Evolutionary conservation across 768 basidiomycete genomes (phyloP).

Genomic region (Rhizopogon roseolus): DNA sequence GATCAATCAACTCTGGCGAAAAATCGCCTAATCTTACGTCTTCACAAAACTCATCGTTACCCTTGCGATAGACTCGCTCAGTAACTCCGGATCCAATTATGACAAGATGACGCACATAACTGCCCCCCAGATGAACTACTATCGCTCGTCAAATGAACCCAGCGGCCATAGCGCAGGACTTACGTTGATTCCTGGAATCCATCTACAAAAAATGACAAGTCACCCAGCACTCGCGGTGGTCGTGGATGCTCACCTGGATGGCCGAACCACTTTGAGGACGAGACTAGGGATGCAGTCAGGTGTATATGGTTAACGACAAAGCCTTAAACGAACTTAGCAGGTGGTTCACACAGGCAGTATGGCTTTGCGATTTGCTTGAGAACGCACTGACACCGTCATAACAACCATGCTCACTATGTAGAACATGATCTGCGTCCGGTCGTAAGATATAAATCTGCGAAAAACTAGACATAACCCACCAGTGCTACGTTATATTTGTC

Average conservation of each 20-base stretch:
- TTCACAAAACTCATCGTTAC: constrained; percentile 65
- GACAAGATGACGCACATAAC: constrained; percentile 41
- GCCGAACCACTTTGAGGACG: constrained; percentile 58
- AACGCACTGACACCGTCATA: background rate
- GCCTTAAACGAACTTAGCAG: constrained; percentile 46
- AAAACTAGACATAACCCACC: constrained; percentile 36
- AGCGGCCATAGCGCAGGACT: constrained; percentile 8
- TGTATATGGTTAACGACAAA: background rate
- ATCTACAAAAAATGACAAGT: constrained; percentile 26
- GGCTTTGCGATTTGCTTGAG: background rate
- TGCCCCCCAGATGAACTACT: constrained; percentile 57
- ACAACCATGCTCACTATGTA: constrained; percentile 44
- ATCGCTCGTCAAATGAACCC: background rate
- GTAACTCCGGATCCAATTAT: background rate
- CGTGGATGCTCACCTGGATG: constrained; percentile 38
- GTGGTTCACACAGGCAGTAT: constrained; percentile 48
- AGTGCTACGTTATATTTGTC: constrained; percentile 61
- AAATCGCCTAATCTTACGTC: constrained; percentile 32
- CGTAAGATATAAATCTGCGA: background rate
- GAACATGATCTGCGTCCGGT: constrained; percentile 48
- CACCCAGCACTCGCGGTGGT: constrained; percentile 12
- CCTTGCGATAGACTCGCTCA: constrained; percentile 26
- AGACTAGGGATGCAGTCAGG: constrained; percentile 4
- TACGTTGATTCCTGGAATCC: constrained; percentile 66
- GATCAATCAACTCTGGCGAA: background rate